phyloP scores from a whole-genome alignment of 208 protist species.

The Entamoeba moshkovskii region DNA sequence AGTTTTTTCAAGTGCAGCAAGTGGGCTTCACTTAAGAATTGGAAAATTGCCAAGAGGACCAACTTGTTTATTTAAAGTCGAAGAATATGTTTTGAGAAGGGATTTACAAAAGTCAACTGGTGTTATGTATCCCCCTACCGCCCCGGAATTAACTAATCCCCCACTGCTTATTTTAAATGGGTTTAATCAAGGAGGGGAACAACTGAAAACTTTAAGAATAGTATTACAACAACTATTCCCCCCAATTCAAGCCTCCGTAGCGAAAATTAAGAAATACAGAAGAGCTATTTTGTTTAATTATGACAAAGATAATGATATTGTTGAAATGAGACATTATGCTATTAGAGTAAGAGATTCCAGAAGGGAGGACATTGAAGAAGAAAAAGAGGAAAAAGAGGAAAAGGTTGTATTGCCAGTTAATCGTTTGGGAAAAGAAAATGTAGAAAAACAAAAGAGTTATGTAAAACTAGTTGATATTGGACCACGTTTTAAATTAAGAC shows the following conservation, averaged over 20 bases:
- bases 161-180: background rate
- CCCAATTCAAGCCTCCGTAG: background rate
- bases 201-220: background rate
- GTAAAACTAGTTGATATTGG: background rate
- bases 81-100: background rate
- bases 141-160: background rate
- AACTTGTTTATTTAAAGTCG: background rate
- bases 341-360: background rate
- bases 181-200: background rate
- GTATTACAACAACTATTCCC: background rate
- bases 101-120: background rate
- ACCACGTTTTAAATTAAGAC: background rate
- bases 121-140: background rate
- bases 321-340: background rate
- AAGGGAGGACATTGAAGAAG: background rate
- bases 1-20: background rate
- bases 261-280: background rate
- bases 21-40: background rate
- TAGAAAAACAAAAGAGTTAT: background rate
- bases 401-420: background rate
- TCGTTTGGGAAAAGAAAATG: background rate
- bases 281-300: background rate
- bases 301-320: background rate
- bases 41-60: background rate
- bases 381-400: background rate